Percentiles rank a stretch among this genome's conserved stretches.
phyloP scores from a whole-genome alignment of 345 rosid genomes.

The Draba incana region DNA sequence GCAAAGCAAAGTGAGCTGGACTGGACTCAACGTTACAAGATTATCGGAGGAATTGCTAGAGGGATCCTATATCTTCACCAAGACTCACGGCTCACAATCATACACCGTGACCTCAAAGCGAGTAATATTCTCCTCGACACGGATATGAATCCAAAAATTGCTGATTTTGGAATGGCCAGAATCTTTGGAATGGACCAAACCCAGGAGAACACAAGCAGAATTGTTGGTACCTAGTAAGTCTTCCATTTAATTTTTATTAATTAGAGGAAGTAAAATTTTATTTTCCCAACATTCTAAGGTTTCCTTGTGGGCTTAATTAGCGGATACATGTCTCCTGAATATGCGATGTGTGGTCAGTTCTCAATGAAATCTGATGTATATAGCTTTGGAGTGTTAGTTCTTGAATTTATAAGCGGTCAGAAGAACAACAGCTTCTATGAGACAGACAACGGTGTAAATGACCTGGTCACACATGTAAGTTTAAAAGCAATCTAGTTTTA shows the following conservation, averaged over 20 bases:
- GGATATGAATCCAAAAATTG: slow-evolving; percentile 59
- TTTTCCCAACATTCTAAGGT: slow-evolving; percentile 1
- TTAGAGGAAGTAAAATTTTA: not conserved
- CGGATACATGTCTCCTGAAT: slow-evolving; percentile 56
- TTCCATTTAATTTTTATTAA: not conserved
- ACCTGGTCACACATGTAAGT: slow-evolving; percentile 41
- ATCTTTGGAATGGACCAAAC: slow-evolving; percentile 48
- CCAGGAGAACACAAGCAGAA: slow-evolving; percentile 46
- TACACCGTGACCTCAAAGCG: slow-evolving; percentile 68
- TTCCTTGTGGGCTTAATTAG: slow-evolving; percentile 19
- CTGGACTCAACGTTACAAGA: slow-evolving; percentile 52
- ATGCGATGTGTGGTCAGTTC: slow-evolving; percentile 41
- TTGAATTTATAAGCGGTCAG: slow-evolving; percentile 44
- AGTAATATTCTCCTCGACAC: slow-evolving; percentile 58
- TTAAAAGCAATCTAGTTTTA: not conserved
- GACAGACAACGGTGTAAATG: not conserved
- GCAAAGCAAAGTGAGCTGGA: slow-evolving; percentile 37
- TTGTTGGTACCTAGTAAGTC: slow-evolving; percentile 68
- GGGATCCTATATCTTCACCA: slow-evolving; percentile 51
- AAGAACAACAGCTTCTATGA: slow-evolving; percentile 30
- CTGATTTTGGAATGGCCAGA: slow-evolving; percentile 70
- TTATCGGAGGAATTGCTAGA: slow-evolving; percentile 50
- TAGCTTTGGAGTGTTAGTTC: slow-evolving; percentile 43
- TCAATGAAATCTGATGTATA: slow-evolving; percentile 49
- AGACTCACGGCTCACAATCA: slow-evolving; percentile 55